A percentile compares a stretch with the other conserved stretches of the same genome.
These are phyloP conservation scores for Halophytophthora polymorphica DNA, from an alignment of 352 stramenopile species.

Conservation along the genomic window DNA sequence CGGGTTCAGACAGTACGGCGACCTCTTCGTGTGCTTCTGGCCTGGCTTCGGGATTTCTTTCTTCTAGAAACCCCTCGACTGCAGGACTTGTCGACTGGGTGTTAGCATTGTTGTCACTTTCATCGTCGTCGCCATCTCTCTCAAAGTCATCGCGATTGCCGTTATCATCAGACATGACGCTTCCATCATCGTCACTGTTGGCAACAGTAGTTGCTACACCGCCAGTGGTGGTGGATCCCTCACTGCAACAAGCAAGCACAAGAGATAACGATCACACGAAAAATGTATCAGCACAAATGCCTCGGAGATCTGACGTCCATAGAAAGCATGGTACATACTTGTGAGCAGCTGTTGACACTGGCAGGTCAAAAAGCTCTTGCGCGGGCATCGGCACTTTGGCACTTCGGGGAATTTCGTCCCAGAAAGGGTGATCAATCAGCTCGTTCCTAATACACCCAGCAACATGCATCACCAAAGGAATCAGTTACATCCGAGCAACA, in stretches of 20 bases:
- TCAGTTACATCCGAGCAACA: not conserved
- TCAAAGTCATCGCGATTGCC: constrained; percentile 1
- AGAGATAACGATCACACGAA: no score
- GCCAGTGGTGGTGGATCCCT: constrained; percentile 1
- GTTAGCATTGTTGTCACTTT: constrained; percentile 1
- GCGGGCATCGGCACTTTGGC: constrained; percentile 39
- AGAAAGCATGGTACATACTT: constrained; percentile 10
- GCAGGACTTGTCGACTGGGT: not conserved
- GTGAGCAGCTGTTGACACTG: not conserved
- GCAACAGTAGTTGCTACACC: not conserved
- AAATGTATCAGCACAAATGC: no score
- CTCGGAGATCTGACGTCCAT: not conserved
- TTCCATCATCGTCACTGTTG: constrained; percentile 1
- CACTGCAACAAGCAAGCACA: not conserved
- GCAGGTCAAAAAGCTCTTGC: constrained; percentile 58
- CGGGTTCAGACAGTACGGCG: not conserved
- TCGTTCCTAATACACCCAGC: constrained; percentile 38
- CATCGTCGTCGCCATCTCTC: not conserved
- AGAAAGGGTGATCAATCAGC: constrained; percentile 71
- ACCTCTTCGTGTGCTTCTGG: not conserved
- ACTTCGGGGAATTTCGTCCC: constrained; percentile 29
- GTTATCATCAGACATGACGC: not conserved
- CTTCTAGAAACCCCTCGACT: not conserved
- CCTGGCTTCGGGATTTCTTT: not conserved
- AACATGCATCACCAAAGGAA: constrained; percentile 14